Percentiles rank a stretch among this genome's conserved stretches.
Evolutionary conservation across 345 rosid genomes (phyloP).

Genomic region (Rhizophora apiculata): DNA sequence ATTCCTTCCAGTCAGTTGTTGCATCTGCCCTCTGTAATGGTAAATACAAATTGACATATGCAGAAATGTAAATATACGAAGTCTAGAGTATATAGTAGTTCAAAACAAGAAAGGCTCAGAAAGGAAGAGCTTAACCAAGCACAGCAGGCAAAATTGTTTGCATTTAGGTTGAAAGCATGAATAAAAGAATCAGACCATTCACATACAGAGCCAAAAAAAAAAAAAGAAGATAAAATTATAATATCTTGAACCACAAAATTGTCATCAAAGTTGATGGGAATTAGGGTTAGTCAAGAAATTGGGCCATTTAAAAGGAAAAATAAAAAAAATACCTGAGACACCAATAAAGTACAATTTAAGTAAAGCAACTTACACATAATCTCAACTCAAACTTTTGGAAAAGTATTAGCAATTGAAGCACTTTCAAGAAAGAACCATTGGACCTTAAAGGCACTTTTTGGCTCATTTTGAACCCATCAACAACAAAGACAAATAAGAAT

Average conservation of each 20-base stretch:
- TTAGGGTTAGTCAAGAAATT: not conserved
- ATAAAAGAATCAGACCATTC: not conserved
- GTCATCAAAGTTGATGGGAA: not conserved
- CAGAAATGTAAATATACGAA: not conserved
- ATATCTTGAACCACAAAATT: not conserved
- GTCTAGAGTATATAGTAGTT: too few relatives aligned
- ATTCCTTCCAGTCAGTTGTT: slow-evolving; percentile 92
- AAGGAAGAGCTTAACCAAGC: not conserved
- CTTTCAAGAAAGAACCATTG: too few relatives aligned
- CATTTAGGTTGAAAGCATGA: not conserved
- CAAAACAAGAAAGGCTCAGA: too few relatives aligned
- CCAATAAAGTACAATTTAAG: not conserved
- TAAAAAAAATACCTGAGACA: not conserved
- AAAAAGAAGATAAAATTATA: not conserved
- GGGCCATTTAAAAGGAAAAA: not conserved
- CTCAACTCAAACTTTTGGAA: too few relatives aligned
- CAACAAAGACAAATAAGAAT: not conserved
- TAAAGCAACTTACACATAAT: too few relatives aligned
- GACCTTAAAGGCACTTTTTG: too few relatives aligned
- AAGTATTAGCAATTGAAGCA: too few relatives aligned
- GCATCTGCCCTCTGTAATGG: slow-evolving; percentile 87
- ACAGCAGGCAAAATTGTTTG: not conserved
- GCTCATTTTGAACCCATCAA: too few relatives aligned
- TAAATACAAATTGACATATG: slow-evolving; percentile 17
- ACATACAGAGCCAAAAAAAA: not conserved